A percentile compares a stretch with the other conserved stretches of the same genome.
phyloP scores from a whole-genome alignment of 176 grass and related monocot genomes.

The Musa troglodytarum region DNA sequence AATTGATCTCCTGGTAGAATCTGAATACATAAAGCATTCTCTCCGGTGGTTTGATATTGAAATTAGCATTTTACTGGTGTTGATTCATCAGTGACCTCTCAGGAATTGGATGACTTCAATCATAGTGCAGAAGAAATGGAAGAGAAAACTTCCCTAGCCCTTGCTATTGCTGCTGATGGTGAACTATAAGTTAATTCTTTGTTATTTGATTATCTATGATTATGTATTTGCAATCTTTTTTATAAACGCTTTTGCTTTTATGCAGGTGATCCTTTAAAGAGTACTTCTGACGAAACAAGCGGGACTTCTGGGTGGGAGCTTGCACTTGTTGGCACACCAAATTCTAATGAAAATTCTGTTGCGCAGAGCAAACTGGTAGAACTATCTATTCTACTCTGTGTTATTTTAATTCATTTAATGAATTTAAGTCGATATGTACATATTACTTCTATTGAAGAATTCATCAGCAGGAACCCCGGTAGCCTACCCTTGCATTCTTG shows the following conservation, averaged over 20 bases:
- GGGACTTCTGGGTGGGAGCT: constrained; percentile 2
- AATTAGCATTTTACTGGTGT: not conserved
- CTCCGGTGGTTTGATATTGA: not conserved
- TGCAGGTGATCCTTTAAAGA: not conserved
- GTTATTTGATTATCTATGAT: not conserved
- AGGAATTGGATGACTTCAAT: constrained; percentile 10
- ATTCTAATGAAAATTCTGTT: constrained; percentile 15
- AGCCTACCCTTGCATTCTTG: not conserved
- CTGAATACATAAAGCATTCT: not conserved
- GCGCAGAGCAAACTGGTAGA: constrained; percentile 15
- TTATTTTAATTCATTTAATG: not conserved
- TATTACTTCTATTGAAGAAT: too few species aligned
- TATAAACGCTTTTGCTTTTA: not conserved
- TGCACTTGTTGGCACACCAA: not conserved
- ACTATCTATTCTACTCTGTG: not conserved
- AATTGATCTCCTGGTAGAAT: constrained; percentile 17
- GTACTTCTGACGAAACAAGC: not conserved
- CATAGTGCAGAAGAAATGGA: constrained; percentile 7
- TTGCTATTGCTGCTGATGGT: not conserved
- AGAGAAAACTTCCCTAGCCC: constrained; percentile 4
- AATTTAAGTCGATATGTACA: not conserved
- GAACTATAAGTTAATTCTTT: not conserved
- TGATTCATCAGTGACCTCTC: not conserved
- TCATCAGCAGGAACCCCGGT: too few species aligned
- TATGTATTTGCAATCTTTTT: not conserved